Base-by-base conservation (phyloP, 108 stramenopile species). In the Nannochloropsis salina region DNA sequence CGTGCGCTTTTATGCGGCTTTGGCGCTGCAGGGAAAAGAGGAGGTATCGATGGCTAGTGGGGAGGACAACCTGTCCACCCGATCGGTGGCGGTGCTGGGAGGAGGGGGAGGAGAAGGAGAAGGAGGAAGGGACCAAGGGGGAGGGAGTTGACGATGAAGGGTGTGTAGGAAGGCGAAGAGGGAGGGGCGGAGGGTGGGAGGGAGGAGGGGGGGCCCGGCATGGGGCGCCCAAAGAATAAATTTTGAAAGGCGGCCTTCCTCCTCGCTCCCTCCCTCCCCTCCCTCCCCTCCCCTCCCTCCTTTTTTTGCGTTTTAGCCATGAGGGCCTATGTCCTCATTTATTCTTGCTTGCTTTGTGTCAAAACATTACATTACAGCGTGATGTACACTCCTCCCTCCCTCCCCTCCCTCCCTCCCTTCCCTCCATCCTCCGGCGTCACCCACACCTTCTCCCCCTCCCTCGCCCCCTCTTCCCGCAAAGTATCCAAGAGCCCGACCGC, bases 381-480 rank as follows among this genome's bases (percentile, higher is more conserved):
- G 4, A 74, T 74, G n/a, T 4, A 74, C 61, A 74, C 61, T n/a
- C 61, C 61, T 74, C 5, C 61, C 2, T 5, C 61, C 61, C 3
- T 5, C 61, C 61, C 61, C n/a, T 2, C 61, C 61, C n/a, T n/a
- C 61, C 61, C n/a, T n/a, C n/a, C n/a, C 61, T 74, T n/a, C n/a
- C n/a, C 61, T n/a, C n/a, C 61, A 15, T 5, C 61, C 5, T n/a
- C n/a, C 20, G 61, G 61, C 61, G 61, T 74, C 61, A 74, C 61
- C 61, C 61, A 74, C 61, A 74, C 61, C 61, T n/a, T 74, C 61
- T 74, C 61, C 2, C 61, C 61, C 61, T 74, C 61, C 61, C n/a
- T 74, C 61, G 61, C 61, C 4, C 61, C 61, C 61, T 74, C 61
- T n/a, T n/a, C n/a, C 5, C n/a, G 15, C 61, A 74, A n/a, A 15